Percentiles rank a stretch among this genome's conserved stretches.
Conservation (phyloP, 768 basidiomycete genomes). For the Cyclocybe cylindracea region DNA sequence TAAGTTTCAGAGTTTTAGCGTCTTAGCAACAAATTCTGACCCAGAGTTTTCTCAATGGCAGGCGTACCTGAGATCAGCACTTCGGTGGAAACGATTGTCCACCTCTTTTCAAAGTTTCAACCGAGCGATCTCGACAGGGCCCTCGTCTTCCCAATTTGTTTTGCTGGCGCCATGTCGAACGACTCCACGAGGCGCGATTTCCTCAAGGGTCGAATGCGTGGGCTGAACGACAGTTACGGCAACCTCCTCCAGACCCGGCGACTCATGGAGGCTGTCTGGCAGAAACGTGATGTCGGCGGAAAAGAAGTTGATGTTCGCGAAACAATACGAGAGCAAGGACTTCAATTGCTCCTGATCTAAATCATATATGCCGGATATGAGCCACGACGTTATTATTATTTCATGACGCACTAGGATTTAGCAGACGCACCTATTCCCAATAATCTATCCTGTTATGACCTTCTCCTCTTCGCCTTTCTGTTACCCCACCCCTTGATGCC, state of each 20-base stretch:
- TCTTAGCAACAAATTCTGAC: not conserved
- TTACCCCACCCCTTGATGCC: constrained; percentile 3
- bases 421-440: constrained; percentile 19
- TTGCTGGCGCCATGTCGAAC: constrained; percentile 75
- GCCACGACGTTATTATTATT: constrained; percentile 5
- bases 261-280: constrained; percentile 72
- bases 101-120: constrained; percentile 53
- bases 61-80: constrained; percentile 71
- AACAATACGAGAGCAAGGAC: constrained; percentile 49
- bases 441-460: not conserved
- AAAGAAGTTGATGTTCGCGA: constrained; percentile 63
- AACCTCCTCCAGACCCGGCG: constrained; percentile 58
- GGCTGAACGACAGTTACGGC: constrained; percentile 57
- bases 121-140: constrained; percentile 65
- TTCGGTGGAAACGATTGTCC: constrained; percentile 56
- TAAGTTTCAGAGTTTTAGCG: constrained; percentile 31
- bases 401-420: constrained; percentile 10
- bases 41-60: constrained; percentile 23
- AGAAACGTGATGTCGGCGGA: constrained; percentile 58
- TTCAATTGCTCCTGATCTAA: constrained; percentile 55
- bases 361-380: not conserved
- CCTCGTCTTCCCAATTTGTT: constrained; percentile 70
- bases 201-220: constrained; percentile 56
- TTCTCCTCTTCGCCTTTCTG: constrained; percentile 2
- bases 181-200: constrained; percentile 58